Evolutionary conservation across 163 green algal species (phyloP), one percentile per base, ranked within the genome.

Genomic region (Trebouxia gelatinosa): DNA sequence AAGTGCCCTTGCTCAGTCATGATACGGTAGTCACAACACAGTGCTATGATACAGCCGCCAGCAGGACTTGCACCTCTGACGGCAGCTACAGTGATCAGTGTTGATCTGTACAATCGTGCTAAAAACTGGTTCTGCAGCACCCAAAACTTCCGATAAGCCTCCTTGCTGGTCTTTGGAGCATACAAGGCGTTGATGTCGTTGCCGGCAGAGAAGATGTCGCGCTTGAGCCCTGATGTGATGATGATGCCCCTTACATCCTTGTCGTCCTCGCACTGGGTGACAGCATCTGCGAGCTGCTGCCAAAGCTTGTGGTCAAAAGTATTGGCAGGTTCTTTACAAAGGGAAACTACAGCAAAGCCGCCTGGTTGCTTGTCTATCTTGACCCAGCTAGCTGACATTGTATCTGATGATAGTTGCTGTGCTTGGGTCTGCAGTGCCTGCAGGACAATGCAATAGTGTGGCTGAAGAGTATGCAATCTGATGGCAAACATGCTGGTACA

Each of bases 121-220:
- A 92, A 74, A 66, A 89, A 89, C 7, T 46, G 78, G 75, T 89
- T 90, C 39, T 40, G 76, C 2, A 67, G 29, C 21, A 84, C 61
- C 87, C 87, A 92, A 59, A 92, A 92, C 2, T 87, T 62, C 28
- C 34, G 11, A 46, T 81, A 81, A 48, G 43, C 76, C 28, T 82
- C 68, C 13, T 62, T 35, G 0, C 65, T 85, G 29, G 88, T 94
- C 9, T 70, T 72, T 6, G 88, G 86, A 5, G 88, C 88, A 77
- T 92, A 91, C 2, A 94, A 82, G 80, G 92, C 88, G 6, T 86
- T 86, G 31, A 94, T 86, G 82, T 93, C 88, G 78, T 94, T 94
- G 40, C 90, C 90, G 6, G 90, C 90, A 21, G 89, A 91, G 81
- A 92, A 94, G 3, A 94, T 80, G 19, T 85, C 74, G 2, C 84